Evolutionary conservation across 164 flowering plant species (phyloP).

Genomic region (Liquidambar formosana): DNA sequence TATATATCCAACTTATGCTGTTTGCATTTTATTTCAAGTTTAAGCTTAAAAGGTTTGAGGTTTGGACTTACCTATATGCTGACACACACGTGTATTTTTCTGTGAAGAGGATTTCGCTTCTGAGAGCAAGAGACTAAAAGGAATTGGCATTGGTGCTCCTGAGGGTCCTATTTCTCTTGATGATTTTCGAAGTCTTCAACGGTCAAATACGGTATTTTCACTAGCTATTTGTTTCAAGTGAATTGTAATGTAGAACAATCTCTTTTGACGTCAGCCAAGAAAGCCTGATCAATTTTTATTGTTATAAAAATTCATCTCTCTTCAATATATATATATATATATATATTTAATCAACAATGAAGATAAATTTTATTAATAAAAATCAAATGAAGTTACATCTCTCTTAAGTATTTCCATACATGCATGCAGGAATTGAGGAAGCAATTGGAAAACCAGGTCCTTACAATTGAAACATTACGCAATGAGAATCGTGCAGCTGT

Average conservation of each 20-base stretch:
- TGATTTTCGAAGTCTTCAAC: constrained; percentile 92
- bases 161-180: constrained; percentile 97
- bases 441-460: constrained; percentile 77
- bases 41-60: neutral
- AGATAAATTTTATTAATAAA: too few relatives aligned
- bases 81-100: constrained; percentile 9
- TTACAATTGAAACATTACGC: constrained; percentile 58
- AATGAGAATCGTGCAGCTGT: constrained; percentile 54
- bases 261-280: neutral
- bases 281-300: neutral
- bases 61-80: constrained; percentile 6
- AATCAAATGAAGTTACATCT: too few relatives aligned
- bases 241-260: neutral
- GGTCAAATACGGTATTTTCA: constrained; percentile 77
- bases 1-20: neutral
- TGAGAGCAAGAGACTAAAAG: constrained; percentile 77
- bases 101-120: constrained; percentile 55
- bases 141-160: constrained; percentile 91
- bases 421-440: constrained; percentile 79
- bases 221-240: neutral
- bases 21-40: neutral
- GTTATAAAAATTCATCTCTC: neutral
- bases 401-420: too few relatives aligned
- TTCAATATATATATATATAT: too few relatives aligned
- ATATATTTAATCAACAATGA: too few relatives aligned